Base-by-base conservation (phyloP, 164 flowering plant genomes). In the Cinnamomum chago region DNA sequence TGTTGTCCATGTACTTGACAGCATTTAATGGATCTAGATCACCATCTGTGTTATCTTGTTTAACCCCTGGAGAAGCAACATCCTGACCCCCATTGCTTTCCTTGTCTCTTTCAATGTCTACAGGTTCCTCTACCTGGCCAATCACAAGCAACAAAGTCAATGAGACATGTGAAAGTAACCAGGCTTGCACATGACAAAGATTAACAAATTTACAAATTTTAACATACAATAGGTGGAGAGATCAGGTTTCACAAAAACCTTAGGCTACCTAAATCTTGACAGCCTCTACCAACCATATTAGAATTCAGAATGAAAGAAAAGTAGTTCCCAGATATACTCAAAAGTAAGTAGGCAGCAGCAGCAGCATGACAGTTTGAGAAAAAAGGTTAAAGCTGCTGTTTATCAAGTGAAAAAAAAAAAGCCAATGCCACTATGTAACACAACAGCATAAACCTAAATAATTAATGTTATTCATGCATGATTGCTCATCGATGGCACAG, bases 81-180 rank as follows among this genome's bases (percentile, higher is more conserved):
- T 76, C 82, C 72, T 77, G 80, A 50, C 25, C 68, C 24, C 33
- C 47, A n/a, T 73, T 5, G 20, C 58, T 14, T 3, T 51, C 73
- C 17, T 27, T 15, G 25, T 7, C 70, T 65, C 23, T 70, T 65
- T 71, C 65, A 1, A 24, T 66, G 23, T 52, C 52, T 2, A 23
- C n/a, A 11, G 69, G 47, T 70, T 50, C 81, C 67, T 80, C 78
- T 62, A 70, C 87, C 94, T 87, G 77, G 62, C 28, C 62, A 75
- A 72, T 68, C 58, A n/a, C 28, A 77, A 70, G 40, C 14, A 71
- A 25, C 66, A 50, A 72, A 50, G 47, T 66, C 62, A 68, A 64
- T 62, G 28, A 62, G 52, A 23, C 18, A 50, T 72, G 33, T 20
- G 1, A 79, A 35, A 67, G 15, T 47, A 60, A 68, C 25, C 27